Evolutionary conservation across 768 basidiomycete species (phyloP).

Genomic region (Leccinum truebloodii): DNA sequence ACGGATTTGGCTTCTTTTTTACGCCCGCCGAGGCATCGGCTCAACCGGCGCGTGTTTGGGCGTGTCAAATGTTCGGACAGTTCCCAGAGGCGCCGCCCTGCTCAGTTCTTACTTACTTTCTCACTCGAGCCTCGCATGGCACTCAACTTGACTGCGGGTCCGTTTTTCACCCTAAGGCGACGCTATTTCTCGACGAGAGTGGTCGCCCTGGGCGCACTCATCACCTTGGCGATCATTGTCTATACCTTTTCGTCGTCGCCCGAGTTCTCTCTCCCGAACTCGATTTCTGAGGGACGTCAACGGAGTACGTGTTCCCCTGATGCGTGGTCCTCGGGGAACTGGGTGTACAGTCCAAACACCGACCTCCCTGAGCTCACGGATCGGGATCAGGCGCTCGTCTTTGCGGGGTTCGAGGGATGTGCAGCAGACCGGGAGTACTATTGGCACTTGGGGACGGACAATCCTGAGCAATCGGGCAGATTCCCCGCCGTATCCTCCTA

Average conservation of each 20-base stretch:
- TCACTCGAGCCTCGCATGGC: conserved; percentile 4
- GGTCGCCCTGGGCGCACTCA: conserved; percentile 26
- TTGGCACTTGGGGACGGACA: conserved; percentile 65
- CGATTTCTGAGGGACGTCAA: conserved; percentile 28
- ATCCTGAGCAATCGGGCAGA: conserved; percentile 45
- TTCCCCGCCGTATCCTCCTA: conserved; percentile 56
- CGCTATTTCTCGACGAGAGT: conserved; percentile 27
- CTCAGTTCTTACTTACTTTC: not conserved
- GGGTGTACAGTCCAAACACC: conserved; percentile 43
- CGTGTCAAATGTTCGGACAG: not conserved
- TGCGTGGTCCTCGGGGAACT: conserved; percentile 39
- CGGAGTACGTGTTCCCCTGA: conserved; percentile 36
- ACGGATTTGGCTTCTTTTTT: too few relatives aligned
- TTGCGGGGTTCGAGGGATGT: conserved; percentile 62
- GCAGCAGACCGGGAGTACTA: conserved; percentile 60
- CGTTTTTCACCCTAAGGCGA: conserved; percentile 18
- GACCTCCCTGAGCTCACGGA: conserved; percentile 37
- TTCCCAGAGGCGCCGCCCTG: not conserved
- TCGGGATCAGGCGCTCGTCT: conserved; percentile 45
- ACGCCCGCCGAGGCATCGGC: too few relatives aligned
- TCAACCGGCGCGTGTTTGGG: too few relatives aligned
- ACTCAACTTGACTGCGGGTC: not conserved
- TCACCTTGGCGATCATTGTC: conserved; percentile 29
- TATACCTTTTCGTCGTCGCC: conserved; percentile 33
- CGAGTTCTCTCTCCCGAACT: conserved; percentile 6